These are phyloP conservation scores for Anisogramma anomala DNA, from an alignment of 2,329 filamentous ascomycete species.

Conservation along the genomic window DNA sequence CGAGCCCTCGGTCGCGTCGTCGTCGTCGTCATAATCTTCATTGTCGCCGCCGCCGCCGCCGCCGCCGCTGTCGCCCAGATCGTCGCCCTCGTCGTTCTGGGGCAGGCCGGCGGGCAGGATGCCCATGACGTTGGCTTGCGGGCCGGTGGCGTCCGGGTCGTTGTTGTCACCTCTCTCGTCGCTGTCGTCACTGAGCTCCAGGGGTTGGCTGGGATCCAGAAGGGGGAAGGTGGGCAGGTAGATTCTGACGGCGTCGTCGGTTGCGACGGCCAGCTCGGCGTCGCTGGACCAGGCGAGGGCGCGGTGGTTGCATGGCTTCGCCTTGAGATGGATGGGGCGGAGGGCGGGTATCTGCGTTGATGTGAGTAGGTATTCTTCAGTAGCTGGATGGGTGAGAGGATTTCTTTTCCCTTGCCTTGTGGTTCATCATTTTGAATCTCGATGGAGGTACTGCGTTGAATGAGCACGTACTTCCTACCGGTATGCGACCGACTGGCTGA, in stretches of 20 bases:
- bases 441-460: not conserved
- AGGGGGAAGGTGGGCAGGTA: slow-evolving; percentile 35
- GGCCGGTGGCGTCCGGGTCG: too few relatives aligned
- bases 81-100: slow-evolving; percentile 18
- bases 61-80: slow-evolving; percentile 16
- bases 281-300: slow-evolving; percentile 44
- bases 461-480: too few relatives aligned
- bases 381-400: not conserved
- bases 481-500: too few relatives aligned
- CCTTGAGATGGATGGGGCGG: not conserved
- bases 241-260: slow-evolving; percentile 43
- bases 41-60: slow-evolving; percentile 8
- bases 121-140: slow-evolving; percentile 4
- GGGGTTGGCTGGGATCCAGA: slow-evolving; percentile 5
- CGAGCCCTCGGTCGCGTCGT: slow-evolving; percentile 16
- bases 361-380: not conserved
- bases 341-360: not conserved
- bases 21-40: slow-evolving; percentile 18
- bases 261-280: slow-evolving; percentile 43
- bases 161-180: too few relatives aligned
- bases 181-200: slow-evolving; percentile 11
- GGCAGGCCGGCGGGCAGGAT: slow-evolving; percentile 11
- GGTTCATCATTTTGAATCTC: slow-evolving; percentile 6
- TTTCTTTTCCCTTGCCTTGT: slow-evolving; percentile 4
- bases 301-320: slow-evolving; percentile 23